Base-by-base conservation (phyloP, 2,329 filamentous ascomycete species). In the Colletotrichum tropicale region DNA sequence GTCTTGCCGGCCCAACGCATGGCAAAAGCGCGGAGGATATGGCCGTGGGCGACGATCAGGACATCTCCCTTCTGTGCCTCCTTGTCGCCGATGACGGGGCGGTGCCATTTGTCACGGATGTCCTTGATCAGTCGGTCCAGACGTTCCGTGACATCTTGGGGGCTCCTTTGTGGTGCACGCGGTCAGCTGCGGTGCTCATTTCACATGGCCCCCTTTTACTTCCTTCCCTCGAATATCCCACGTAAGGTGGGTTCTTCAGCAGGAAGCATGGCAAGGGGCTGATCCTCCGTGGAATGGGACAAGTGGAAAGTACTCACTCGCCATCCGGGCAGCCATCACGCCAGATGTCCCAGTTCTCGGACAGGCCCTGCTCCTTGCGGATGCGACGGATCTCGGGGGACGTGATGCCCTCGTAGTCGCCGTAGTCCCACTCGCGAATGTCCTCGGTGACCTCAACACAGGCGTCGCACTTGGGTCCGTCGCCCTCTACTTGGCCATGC, bases 361-460 rank as follows among this genome's bases (percentile, higher is more conserved):
- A 78, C 24, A 90, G 86, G 9, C 94, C 94, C 74, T 91, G 86
- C 80, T 89, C 86, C 75, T 85, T 87, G 66, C 90, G 90, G 78
- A 86, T 81, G 68, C 88, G 87, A 66, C 90, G 88, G 81, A 98
- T 98, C 78, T 95, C 88, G 18, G 88, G 85, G 77, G 90, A 93
- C 43, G 94, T 95, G 81, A 97, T 90, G 10, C 95, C 95, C 85
- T 98, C 95, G 81, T 98, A 98, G 78, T 94, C 91, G 60, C 94
- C 95, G 81, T 98, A 98, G 85, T 97, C 93, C 95, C 95, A 97
- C 83, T 97, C 95, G 18, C 94, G 90, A 72, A 98, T 92, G 76
- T 93, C 92, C 67, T 95, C 90, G 2, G 93, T 94, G 77, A 95
- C 86, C 80, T 94, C 88, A 26, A 96, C 88, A 30, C 87, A 85